Evolutionary conservation across 2,329 filamentous ascomycete genomes (phyloP).

Genomic region (Cladophialophora psammophila): DNA sequence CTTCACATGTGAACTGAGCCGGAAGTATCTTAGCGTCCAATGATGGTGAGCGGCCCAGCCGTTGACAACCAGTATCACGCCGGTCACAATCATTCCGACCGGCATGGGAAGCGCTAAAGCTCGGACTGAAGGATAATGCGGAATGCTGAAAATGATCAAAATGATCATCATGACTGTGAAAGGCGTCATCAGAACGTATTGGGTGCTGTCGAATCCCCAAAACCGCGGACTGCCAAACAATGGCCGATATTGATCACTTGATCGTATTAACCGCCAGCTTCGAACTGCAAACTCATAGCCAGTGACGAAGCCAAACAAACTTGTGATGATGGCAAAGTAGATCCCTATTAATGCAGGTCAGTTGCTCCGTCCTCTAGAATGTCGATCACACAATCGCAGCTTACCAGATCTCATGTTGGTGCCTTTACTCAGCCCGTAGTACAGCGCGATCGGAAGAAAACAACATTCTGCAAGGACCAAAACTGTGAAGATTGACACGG

Average conservation of each 20-base stretch:
- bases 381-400: conserved; percentile 3
- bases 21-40: conserved; percentile 49
- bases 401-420: conserved; percentile 33
- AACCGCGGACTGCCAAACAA: conserved; percentile 27
- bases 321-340: conserved; percentile 30
- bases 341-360: conserved; percentile 19
- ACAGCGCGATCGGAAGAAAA: conserved; percentile 34
- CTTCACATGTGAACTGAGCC: conserved; percentile 68
- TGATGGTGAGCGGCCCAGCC: conserved; percentile 28
- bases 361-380: neutral
- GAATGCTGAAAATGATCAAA: conserved; percentile 35
- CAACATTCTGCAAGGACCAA: conserved; percentile 33
- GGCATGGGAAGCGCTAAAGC: conserved; percentile 34
- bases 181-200: conserved; percentile 28
- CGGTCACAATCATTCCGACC: conserved; percentile 40
- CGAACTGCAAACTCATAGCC: conserved; percentile 35
- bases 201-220: conserved; percentile 36
- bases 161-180: conserved; percentile 37
- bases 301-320: conserved; percentile 29
- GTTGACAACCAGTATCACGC: conserved; percentile 25
- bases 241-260: conserved; percentile 33
- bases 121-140: conserved; percentile 28
- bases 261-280: conserved; percentile 30
- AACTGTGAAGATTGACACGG: conserved; percentile 33
- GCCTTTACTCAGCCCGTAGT: conserved; percentile 34